These are phyloP conservation scores for Casuarina glauca DNA, from an alignment of 306 rosid species.

Conservation along the genomic window DNA sequence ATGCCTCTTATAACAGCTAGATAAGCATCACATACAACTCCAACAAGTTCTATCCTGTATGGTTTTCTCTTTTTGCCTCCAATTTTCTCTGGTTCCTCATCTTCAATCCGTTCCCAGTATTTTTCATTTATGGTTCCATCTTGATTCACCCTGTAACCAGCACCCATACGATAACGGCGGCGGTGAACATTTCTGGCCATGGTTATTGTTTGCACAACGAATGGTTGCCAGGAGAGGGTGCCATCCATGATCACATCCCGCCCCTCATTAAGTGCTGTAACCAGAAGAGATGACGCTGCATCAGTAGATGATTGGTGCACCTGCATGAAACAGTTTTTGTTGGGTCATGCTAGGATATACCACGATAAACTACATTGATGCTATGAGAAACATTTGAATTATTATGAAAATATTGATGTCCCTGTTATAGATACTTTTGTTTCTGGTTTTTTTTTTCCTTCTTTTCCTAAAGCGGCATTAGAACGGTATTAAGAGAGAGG, in stretches of 20 bases:
- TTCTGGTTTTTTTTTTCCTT: neutral
- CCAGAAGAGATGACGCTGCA: conserved; percentile 93
- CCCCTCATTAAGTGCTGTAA: conserved; percentile 92
- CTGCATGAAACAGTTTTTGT: conserved; percentile 41
- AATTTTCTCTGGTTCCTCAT: conserved; percentile 63
- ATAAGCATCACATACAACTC: conserved; percentile 96
- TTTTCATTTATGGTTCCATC: conserved; percentile 72
- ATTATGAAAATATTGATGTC: neutral
- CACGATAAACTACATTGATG: neutral
- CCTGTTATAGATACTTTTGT: neutral
- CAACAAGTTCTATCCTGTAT: conserved; percentile 93
- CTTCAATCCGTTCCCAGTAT: conserved; percentile 78
- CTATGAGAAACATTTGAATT: neutral
- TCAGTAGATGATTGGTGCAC: conserved; percentile 97
- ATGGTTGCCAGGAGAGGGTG: conserved; percentile 93
- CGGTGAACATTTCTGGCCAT: conserved; percentile 96
- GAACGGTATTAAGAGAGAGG: neutral
- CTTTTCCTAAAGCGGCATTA: neutral
- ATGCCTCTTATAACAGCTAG: conserved; percentile 86
- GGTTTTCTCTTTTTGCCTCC: conserved; percentile 86
- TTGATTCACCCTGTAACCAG: conserved; percentile 59
- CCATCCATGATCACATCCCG: conserved; percentile 97
- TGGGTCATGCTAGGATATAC: neutral
- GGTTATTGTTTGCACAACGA: conserved; percentile 93
- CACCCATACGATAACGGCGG: conserved; percentile 90